Conservation (phyloP, 495 filamentous ascomycete genomes). For the Filosporella fistucella region DNA sequence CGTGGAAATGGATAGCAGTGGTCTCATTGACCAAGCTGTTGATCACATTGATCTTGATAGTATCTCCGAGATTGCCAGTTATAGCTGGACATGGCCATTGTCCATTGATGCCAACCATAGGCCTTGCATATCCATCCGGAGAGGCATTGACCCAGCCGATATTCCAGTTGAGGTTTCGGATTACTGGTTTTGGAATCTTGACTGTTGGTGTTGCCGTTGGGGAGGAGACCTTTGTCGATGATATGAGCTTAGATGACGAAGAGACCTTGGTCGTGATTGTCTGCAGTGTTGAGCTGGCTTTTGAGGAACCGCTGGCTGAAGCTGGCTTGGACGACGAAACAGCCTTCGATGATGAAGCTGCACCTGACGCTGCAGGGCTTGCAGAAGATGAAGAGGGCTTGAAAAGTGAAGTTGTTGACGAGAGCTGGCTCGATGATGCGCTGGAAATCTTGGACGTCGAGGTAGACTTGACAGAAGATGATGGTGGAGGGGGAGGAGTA, state of each 20-base stretch:
- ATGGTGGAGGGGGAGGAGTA: not conserved
- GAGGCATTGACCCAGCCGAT: constrained; percentile 67
- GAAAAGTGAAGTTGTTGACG: not conserved
- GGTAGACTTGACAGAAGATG: not conserved
- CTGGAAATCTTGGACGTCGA: not conserved
- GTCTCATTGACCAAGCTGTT: constrained; percentile 68
- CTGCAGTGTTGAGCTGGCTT: not conserved
- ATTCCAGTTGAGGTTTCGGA: constrained; percentile 45
- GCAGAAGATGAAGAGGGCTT: no score
- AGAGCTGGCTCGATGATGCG: no score
- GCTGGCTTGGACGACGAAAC: not conserved
- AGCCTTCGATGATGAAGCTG: not conserved
- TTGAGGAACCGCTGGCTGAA: not conserved
- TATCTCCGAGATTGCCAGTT: constrained; percentile 64
- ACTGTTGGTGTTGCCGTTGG: not conserved
- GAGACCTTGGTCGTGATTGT: not conserved
- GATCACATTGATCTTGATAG: constrained; percentile 59
- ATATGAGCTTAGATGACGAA: not conserved
- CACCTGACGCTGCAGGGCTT: no score
- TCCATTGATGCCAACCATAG: constrained; percentile 72
- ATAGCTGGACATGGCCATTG: constrained; percentile 69
- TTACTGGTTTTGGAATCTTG: not conserved
- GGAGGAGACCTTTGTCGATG: not conserved
- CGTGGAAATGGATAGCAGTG: constrained; percentile 75
- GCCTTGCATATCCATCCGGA: constrained; percentile 63